Evolutionary conservation across 805 yeast genomes (phyloP).

Genomic region (Zygoascus bituminiphila): DNA sequence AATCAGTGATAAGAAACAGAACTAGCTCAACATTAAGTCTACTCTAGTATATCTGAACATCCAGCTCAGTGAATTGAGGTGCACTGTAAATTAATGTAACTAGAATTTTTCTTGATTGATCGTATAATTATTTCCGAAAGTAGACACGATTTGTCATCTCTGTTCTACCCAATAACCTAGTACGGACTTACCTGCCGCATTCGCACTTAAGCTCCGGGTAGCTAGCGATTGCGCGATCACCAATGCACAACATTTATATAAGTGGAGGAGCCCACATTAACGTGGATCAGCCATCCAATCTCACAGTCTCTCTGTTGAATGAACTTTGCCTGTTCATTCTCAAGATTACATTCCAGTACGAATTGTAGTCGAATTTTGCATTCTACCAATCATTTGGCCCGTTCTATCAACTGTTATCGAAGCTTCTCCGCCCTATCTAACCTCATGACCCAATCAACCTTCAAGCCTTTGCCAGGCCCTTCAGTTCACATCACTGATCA

Average conservation of each 20-base stretch:
- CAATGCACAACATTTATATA: not conserved
- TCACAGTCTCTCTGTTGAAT: not conserved
- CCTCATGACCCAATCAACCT: not conserved
- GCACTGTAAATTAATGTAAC: too few relatives aligned
- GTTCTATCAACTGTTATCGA: not conserved
- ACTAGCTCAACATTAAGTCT: too few relatives aligned
- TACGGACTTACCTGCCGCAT: not conserved
- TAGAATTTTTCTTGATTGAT: too few relatives aligned
- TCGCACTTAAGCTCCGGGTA: not conserved
- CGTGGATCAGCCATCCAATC: not conserved
- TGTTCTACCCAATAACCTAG: too few relatives aligned
- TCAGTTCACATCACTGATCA: constrained; percentile 15
- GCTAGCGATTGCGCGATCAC: not conserved
- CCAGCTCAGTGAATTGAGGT: too few relatives aligned
- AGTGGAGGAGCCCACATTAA: not conserved
- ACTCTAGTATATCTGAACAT: too few relatives aligned
- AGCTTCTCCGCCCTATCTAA: not conserved
- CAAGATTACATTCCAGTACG: not conserved
- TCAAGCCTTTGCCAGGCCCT: constrained; percentile 16
- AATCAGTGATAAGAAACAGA: too few relatives aligned
- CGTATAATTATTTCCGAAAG: too few relatives aligned
- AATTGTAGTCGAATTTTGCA: not conserved
- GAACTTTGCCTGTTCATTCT: not conserved
- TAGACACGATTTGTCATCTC: too few relatives aligned
- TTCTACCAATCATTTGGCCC: too few relatives aligned